A percentile compares a stretch with the other conserved stretches of the same genome.
These are phyloP conservation scores for Malassezia vespertilionis DNA, from an alignment of 1,284 basidiomycete species.

Conservation along the genomic window DNA sequence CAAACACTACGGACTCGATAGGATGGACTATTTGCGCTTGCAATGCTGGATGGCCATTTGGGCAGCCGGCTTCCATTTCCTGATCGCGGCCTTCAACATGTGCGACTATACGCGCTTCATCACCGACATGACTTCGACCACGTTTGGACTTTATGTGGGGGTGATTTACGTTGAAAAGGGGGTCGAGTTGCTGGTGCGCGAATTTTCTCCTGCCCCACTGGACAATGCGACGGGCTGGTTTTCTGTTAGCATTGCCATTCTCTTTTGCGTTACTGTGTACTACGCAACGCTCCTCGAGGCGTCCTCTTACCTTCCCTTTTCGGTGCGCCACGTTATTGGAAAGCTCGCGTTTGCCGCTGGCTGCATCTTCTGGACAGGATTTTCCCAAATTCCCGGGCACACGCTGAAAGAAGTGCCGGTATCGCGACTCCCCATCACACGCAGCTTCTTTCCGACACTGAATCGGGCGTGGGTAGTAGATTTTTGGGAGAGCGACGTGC, in stretches of 20 bases:
- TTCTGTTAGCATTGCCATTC: slow-evolving; percentile 49
- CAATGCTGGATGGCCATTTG: slow-evolving; percentile 73
- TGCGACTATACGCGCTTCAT: slow-evolving; percentile 48
- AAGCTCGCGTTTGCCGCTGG: slow-evolving; percentile 49
- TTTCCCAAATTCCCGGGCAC: slow-evolving; percentile 46
- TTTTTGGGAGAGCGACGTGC: slow-evolving; percentile 80
- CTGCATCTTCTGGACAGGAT: slow-evolving; percentile 50
- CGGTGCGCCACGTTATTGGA: slow-evolving; percentile 43
- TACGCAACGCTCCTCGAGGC: slow-evolving; percentile 30
- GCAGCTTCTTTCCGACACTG: slow-evolving; percentile 54
- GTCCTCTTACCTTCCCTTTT: slow-evolving; percentile 45
- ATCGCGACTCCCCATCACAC: slow-evolving; percentile 45
- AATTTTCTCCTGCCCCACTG: slow-evolving; percentile 39
- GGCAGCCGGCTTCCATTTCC: slow-evolving; percentile 83
- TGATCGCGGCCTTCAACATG: slow-evolving; percentile 67
- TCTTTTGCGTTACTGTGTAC: slow-evolving; percentile 50
- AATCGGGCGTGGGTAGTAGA: slow-evolving; percentile 71
- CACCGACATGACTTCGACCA: slow-evolving; percentile 76
- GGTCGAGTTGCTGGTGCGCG: slow-evolving; percentile 49
- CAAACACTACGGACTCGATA: slow-evolving; percentile 32
- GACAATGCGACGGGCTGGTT: slow-evolving; percentile 49
- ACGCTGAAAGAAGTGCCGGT: slow-evolving; percentile 33
- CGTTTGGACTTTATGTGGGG: slow-evolving; percentile 63
- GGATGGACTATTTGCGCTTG: slow-evolving; percentile 31
- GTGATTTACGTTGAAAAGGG: slow-evolving; percentile 49